Base-by-base conservation (phyloP, 129 eudicot species). In the Ambrosia artemisiifolia region DNA sequence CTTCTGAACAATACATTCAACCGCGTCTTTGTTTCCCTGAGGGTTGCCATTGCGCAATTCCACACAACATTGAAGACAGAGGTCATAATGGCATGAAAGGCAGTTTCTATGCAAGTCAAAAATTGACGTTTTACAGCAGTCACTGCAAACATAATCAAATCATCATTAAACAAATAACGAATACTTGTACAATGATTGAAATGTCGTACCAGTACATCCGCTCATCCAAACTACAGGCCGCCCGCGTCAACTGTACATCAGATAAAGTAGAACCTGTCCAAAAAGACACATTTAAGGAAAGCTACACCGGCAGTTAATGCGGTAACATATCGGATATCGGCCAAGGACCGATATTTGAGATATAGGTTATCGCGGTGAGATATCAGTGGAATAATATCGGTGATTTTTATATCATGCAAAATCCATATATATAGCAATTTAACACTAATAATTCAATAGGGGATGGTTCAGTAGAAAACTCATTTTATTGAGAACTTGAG, bases 41-140 rank as follows among this genome's bases (percentile, higher is more conserved):
- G 73, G 65, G 63, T 54, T 51, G 24, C 91, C 96, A 75, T 85
- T 78, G 49, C 97, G 88, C 59, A 88, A 44, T 78, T 91, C 97
- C 61, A 71, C 77, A 65, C 97, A 91, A 76, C 97, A 91, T 63
- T 81, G 72, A 75, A 91, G 88, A 71, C 97, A 91, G n/a, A 88
- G 75, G 42, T 91, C 95, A 82, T 83, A 91, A 14, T 80, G 69
- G 78, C 95, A 88, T 17, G 8, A 24, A 16, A 87, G 80, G 64
- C 97, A 91, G 80, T 81, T 85, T 66, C 97, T 78, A 71, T 83
- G 89, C 79, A 81, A 77, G 80, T 91, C 95, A 63, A 60, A 76
- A 62, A 88, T 91, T 11, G 91, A 85, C 1, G 96, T 90, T 73
- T 79, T 81, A 71, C 96, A 90, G 83, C 87, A 78, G 83, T 91